These are phyloP conservation scores for Pleurozium schreberi DNA, from an alignment of 225 moss, liverwort and hornwort genomes.

Conservation along the genomic window DNA sequence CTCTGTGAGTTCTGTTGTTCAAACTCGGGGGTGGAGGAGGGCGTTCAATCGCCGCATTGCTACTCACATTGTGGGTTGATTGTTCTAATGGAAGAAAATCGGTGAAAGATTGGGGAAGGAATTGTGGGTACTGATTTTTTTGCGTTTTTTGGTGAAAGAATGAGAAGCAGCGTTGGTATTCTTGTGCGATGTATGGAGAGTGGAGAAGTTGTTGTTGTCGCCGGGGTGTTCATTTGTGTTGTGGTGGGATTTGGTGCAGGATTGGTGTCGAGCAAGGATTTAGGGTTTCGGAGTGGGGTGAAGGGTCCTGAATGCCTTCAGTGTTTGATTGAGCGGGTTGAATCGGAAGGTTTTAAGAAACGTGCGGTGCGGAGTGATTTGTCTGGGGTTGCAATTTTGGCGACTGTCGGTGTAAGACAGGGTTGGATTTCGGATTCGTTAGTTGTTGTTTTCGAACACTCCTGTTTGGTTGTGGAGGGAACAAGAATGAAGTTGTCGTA, in stretches of 20 bases:
- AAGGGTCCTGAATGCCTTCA: background rate
- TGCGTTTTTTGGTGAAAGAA: background rate
- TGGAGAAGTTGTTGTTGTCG: background rate
- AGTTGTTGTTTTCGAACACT: background rate
- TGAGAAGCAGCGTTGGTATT: background rate
- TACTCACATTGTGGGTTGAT: background rate
- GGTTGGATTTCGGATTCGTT: background rate
- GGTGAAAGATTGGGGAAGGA: background rate
- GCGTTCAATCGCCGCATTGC: background rate
- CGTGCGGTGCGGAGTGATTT: background rate
- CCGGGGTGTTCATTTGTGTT: background rate
- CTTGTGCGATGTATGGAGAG: background rate
- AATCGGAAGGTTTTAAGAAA: background rate
- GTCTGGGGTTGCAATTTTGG: background rate
- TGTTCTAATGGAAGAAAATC: background rate
- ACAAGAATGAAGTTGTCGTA: background rate
- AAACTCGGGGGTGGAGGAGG: background rate
- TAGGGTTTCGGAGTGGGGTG: constrained; percentile 8
- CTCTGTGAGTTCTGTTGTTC: background rate
- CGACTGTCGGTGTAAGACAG: background rate
- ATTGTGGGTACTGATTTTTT: background rate
- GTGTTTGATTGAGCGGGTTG: background rate
- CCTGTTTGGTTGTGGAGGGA: background rate
- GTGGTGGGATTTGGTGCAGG: constrained; percentile 2
- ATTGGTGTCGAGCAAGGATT: background rate